phyloP scores from a whole-genome alignment of 192 early-diverging fungal species.

The Backusella australiensis region DNA sequence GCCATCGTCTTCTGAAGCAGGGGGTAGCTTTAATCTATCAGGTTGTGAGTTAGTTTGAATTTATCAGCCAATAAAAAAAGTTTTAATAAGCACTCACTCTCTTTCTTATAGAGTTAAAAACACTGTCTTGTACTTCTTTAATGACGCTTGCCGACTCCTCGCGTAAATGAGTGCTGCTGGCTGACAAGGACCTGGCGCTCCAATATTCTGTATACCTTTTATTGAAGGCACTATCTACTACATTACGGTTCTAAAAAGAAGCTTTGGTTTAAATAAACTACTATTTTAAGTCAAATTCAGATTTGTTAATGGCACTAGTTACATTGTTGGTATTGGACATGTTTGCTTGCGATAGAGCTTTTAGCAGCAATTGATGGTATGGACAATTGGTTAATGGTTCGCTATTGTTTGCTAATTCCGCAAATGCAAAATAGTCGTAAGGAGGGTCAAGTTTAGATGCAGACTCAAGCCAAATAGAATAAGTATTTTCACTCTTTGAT shows the following conservation, averaged over 20 bases:
- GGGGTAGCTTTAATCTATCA: too few species aligned
- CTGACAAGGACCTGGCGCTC: too few species aligned
- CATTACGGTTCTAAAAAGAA: not conserved
- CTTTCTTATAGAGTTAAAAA: too few species aligned
- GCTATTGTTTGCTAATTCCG: not conserved
- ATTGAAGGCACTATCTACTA: not conserved
- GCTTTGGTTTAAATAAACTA: not conserved
- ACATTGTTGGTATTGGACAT: not conserved
- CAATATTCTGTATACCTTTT: too few species aligned
- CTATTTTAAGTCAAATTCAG: not conserved
- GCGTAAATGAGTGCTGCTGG: too few species aligned
- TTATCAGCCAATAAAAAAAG: too few species aligned
- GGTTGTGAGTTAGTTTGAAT: too few species aligned
- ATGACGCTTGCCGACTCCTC: too few species aligned
- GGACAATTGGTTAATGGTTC: not conserved
- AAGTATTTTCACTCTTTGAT: constrained; percentile 7
- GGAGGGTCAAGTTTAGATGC: not conserved
- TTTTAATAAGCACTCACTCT: too few species aligned
- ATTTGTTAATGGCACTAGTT: not conserved
- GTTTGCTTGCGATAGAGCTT: not conserved
- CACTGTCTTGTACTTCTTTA: too few species aligned
- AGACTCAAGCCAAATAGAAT: not conserved
- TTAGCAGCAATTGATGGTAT: constrained; percentile 2
- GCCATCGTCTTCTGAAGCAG: too few species aligned
- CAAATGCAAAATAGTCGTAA: too few species aligned